Base-by-base conservation (phyloP, 108 stramenopile species). In the Discostella stelligeroides region DNA sequence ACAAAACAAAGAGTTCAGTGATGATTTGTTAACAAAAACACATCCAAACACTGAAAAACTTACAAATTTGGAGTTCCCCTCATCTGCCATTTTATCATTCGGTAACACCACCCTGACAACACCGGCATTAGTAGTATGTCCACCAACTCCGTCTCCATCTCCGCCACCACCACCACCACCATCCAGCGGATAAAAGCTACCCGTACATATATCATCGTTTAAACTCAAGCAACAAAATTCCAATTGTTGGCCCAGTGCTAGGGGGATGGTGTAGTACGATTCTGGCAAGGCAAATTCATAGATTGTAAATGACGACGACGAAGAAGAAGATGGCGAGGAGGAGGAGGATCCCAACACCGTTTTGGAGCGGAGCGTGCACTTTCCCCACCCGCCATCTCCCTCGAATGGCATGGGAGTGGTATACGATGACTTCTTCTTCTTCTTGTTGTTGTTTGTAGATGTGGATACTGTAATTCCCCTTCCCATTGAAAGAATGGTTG, bases 201-300 rank as follows among this genome's bases (percentile, higher is more conserved):
- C 84, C 37, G 77, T 81, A 17, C 70, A 82, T 30, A 89, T 82
- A 53, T 84, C 69, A 49, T 81, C 77, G 21, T 68, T 68, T 7
- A 60, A 63, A 60, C 85, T 84, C 49, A 89, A 70, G 60, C 88
- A 86, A 54, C 84, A 87, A 38, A 89, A 70, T 57, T 75, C 70
- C 63, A 86, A 56, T 45, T 85, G 82, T 61, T 89, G 88, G 11
- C 85, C 88, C 59, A 89, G 63, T 0, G 60, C 75, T 41, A 89
- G 64, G 12, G 80, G 82, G 18, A 89, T 59, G 15, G 68, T 50
- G 60, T 85, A 74, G 15, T 86, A 75, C 23, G 77, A 43, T 43
- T 73, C 59, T 27, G 88, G 88, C 7, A 89, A 64, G 13, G 69
- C 64, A 63, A 89, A 89, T 18, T 83, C 82, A 63, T 84, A 85